Conservation (phyloP, 2,329 filamentous ascomycete species). For the Fusarium musae region DNA sequence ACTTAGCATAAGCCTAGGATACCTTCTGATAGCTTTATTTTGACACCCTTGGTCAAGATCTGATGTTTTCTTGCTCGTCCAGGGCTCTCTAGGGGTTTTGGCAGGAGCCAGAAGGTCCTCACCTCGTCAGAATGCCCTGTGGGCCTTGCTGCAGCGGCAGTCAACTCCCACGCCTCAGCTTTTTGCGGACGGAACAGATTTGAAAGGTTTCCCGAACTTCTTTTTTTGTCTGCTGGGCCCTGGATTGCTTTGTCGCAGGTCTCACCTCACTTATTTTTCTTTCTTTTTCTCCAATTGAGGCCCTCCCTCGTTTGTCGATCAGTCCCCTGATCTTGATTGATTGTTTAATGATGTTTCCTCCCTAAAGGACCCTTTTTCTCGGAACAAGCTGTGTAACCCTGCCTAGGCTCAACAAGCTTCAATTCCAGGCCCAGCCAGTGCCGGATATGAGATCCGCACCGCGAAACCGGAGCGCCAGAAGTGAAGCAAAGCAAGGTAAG, state of each 20-base stretch:
- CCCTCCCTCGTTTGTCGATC: constrained; percentile 1
- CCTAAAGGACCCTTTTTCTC: constrained; percentile 25
- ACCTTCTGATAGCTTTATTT: too few species aligned
- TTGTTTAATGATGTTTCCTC: constrained; percentile 4
- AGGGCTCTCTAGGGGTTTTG: constrained; percentile 22
- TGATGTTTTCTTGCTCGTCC: too few species aligned
- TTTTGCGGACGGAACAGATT: neutral
- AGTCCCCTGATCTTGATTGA: constrained; percentile 7
- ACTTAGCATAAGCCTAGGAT: too few species aligned
- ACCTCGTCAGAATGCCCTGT: constrained; percentile 1
- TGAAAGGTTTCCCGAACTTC: neutral
- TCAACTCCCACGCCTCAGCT: constrained; percentile 1
- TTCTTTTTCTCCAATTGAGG: constrained; percentile 6
- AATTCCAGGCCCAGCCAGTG: constrained; percentile 38
- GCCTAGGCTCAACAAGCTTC: constrained; percentile 23
- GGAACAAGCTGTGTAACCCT: constrained; percentile 11
- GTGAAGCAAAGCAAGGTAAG: constrained; percentile 9
- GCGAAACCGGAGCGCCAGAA: constrained; percentile 24
- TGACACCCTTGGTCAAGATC: too few species aligned
- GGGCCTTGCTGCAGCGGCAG: constrained; percentile 11
- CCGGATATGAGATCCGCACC: constrained; percentile 39
- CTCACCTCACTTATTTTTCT: constrained; percentile 20
- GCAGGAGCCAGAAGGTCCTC: constrained; percentile 4
- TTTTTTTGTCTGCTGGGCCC: constrained; percentile 21
- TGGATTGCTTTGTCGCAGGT: constrained; percentile 9